Evolutionary conservation across 345 rosid genomes (phyloP).

Genomic region (Turnera subulata): DNA sequence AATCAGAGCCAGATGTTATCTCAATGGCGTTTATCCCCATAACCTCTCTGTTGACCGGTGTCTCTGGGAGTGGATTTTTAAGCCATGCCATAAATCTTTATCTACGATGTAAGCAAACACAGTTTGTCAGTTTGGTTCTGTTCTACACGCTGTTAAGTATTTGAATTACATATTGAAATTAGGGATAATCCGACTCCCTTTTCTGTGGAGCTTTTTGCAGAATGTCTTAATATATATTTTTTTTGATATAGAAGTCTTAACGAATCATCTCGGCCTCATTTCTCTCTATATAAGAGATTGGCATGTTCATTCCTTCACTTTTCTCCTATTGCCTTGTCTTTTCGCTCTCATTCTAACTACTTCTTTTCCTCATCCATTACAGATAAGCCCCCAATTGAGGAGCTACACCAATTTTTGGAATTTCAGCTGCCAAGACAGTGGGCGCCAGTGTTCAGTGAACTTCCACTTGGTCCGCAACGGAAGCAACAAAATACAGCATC

Average conservation of each 20-base stretch:
- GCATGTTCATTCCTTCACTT: no score
- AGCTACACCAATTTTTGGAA: conserved; percentile 92
- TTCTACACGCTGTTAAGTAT: neutral
- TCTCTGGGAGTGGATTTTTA: conserved; percentile 88
- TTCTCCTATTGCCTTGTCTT: neutral
- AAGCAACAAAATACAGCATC: conserved; percentile 67
- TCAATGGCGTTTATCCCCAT: conserved; percentile 91
- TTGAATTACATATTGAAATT: no score
- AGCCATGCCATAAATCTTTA: conserved; percentile 97
- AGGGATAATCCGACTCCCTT: no score
- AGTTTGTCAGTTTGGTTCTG: conserved; percentile 17
- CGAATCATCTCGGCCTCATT: no score
- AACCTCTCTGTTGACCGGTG: conserved; percentile 87
- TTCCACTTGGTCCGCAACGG: conserved; percentile 92
- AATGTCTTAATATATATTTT: no score
- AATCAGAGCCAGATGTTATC: conserved; percentile 81
- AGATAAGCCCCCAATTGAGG: conserved; percentile 94
- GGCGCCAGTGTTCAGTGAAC: conserved; percentile 98
- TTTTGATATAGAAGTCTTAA: no score
- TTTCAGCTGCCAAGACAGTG: conserved; percentile 94
- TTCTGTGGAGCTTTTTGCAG: no score
- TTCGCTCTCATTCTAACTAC: neutral
- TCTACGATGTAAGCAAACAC: conserved; percentile 60
- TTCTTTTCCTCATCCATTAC: conserved; percentile 18
- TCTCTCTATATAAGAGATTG: no score